Evolutionary conservation across 495 filamentous ascomycete species (phyloP).

Genomic region (Penicillium parvum): DNA sequence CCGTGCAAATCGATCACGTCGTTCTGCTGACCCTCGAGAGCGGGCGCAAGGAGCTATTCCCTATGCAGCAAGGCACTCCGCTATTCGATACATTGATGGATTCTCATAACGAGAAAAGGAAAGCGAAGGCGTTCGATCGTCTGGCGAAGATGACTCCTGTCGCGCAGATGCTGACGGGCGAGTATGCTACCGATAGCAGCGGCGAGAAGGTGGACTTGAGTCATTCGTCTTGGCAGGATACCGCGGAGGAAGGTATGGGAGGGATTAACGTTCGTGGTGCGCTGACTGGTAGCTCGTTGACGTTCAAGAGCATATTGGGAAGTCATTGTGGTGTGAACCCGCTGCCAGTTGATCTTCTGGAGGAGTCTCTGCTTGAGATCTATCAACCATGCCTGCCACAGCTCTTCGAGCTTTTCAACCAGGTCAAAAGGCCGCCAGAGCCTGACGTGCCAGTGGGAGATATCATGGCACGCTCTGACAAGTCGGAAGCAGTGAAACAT

Average conservation of each 20-base stretch:
- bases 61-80: constrained; percentile 35
- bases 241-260: constrained; percentile 27
- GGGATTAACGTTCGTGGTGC: constrained; percentile 43
- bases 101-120: constrained; percentile 19
- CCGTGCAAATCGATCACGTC: constrained; percentile 38
- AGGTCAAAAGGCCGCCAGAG: constrained; percentile 15
- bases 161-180: constrained; percentile 41
- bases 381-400: constrained; percentile 47
- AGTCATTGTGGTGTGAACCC: constrained; percentile 45
- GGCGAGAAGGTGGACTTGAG: constrained; percentile 22
- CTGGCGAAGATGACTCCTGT: constrained; percentile 34
- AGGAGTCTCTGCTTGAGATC: constrained; percentile 37
- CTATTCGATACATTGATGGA: constrained; percentile 37
- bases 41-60: constrained; percentile 46
- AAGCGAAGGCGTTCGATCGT: constrained; percentile 21
- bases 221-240: constrained; percentile 20
- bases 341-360: constrained; percentile 42
- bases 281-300: constrained; percentile 40
- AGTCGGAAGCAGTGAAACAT: constrained; percentile 14
- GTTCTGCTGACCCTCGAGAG: constrained; percentile 43
- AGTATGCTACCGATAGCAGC: constrained; percentile 34
- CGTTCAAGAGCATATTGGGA: constrained; percentile 43
- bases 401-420: constrained; percentile 41
- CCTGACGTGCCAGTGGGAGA: neutral
- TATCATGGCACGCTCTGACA: constrained; percentile 1